phyloP scores from a whole-genome alignment of 2,329 filamentous ascomycete genomes.

The Leptographium flavum region DNA sequence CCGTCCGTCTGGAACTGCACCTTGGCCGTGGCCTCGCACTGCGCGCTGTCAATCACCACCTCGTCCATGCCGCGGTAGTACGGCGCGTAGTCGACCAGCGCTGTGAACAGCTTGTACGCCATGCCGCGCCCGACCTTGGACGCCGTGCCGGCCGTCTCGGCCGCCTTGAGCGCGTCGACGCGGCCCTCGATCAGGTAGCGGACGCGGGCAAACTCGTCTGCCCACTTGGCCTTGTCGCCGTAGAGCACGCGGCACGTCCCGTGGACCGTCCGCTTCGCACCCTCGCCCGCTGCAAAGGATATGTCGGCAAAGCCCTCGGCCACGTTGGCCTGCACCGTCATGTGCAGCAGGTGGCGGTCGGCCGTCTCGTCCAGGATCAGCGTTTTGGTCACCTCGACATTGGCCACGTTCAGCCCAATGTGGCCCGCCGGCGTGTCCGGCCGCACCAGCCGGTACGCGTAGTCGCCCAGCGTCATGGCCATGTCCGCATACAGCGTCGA shows the following conservation, averaged over 20 bases:
- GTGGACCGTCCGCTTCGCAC: constrained; percentile 44
- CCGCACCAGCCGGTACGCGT: constrained; percentile 49
- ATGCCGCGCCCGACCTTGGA: constrained; percentile 62
- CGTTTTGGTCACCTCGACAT: constrained; percentile 57
- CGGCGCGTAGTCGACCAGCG: constrained; percentile 40
- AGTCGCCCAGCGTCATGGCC: constrained; percentile 43
- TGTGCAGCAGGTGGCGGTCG: constrained; percentile 42
- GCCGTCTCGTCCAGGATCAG: constrained; percentile 40
- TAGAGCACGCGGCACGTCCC: constrained; percentile 47
- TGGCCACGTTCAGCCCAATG: constrained; percentile 46
- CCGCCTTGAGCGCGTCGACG: constrained; percentile 41
- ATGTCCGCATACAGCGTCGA: constrained; percentile 38
- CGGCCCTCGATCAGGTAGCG: constrained; percentile 55
- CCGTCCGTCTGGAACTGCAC: constrained; percentile 29
- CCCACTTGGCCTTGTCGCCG: constrained; percentile 45
- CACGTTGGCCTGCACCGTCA: constrained; percentile 45
- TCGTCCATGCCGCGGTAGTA: constrained; percentile 44
- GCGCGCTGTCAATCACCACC: constrained; percentile 36
- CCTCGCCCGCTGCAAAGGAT: constrained; percentile 44
- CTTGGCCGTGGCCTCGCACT: constrained; percentile 27
- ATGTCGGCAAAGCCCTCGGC: constrained; percentile 39
- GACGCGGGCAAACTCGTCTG: constrained; percentile 50
- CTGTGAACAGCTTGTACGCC: constrained; percentile 57
- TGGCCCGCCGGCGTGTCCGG: constrained; percentile 29
- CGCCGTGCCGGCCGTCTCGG: constrained; percentile 49